Percentiles rank a stretch among this genome's conserved stretches.
Conservation (phyloP, 306 rosid species). For the Sesbania bispinosa region DNA sequence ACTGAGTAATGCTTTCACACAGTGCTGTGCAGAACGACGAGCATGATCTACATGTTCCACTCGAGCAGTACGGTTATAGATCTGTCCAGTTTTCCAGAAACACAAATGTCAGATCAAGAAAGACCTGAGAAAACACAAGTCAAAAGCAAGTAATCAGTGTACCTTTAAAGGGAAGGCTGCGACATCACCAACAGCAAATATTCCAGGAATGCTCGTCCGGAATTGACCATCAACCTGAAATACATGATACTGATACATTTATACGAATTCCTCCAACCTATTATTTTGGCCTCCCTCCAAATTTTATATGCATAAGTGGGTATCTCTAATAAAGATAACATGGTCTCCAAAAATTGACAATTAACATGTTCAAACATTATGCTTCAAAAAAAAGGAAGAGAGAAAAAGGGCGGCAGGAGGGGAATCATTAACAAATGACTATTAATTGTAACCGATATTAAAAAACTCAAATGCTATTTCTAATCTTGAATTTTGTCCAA, state of each 20-base stretch:
- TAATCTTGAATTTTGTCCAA: conserved; percentile 2
- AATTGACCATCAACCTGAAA: conserved; percentile 86
- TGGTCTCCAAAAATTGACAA: neutral
- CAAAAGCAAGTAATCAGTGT: conserved; percentile 13
- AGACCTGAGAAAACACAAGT: neutral
- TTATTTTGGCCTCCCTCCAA: conserved; percentile 9
- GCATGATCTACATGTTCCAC: conserved; percentile 99
- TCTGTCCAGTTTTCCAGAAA: conserved; percentile 43
- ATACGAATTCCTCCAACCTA: neutral
- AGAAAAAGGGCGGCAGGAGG: too few relatives aligned
- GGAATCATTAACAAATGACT: neutral
- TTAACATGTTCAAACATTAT: neutral
- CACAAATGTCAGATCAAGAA: conserved; percentile 14
- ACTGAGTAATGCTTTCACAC: conserved; percentile 68
- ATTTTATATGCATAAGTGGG: neutral
- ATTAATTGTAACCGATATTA: neutral
- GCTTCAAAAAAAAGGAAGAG: neutral
- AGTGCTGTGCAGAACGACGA: conserved; percentile 84
- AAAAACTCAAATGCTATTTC: neutral
- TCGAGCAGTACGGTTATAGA: conserved; percentile 70
- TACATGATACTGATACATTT: conserved; percentile 3
- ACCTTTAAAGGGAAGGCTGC: conserved; percentile 93
- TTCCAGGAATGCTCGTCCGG: conserved; percentile 72
- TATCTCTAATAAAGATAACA: neutral
- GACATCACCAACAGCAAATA: conserved; percentile 88